Base-by-base conservation (phyloP, 768 basidiomycete genomes). In the Mycena maculata region DNA sequence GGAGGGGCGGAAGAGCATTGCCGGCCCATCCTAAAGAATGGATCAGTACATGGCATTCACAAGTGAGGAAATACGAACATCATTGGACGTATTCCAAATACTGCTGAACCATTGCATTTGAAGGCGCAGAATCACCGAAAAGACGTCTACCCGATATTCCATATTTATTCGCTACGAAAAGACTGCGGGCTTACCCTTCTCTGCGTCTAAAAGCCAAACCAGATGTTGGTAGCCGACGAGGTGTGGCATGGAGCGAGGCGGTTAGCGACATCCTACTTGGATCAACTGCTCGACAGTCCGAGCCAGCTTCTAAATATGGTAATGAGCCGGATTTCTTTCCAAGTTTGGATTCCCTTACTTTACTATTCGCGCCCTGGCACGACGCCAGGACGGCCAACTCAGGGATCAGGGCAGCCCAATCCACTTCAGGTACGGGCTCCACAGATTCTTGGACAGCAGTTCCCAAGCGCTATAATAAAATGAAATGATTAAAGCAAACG, bases 221-320 rank as follows among this genome's bases (percentile, higher is more conserved):
- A 88, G 75, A 67, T 89, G 89, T 67, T 87, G 87, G 71, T 89
- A 88, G 0, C 82, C 74, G 16, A 85, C 77, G 38, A 90, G 75
- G 60, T 83, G 85, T 25, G 76, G 65, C 12, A 92, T 72, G 5
- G 87, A 73, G 25, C 71, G 72, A 23, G 68, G 55, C 9, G 75
- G 74, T 41, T 78, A 74, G 12, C 77, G 73, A 38, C 80, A 80
- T 28, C 83, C 80, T 12, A 81, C 59, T 25, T 78, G 72, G 39
- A 87, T 75, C 36, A 90, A 76, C 22, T 79, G 77, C 30, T 79
- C 75, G 2, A 82, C 69, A 6, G 69, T 41, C 59, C 72, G 65
- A 8, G 49, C 52, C 22, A 65, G 41, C 44, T 54, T 53, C 77
- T 78, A 20, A 1, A n/a, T 25, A 36, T 16, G 23, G 48, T 13